Evolutionary conservation across 345 rosid genomes (phyloP).

Genomic region (Toxicodendron radicans): DNA sequence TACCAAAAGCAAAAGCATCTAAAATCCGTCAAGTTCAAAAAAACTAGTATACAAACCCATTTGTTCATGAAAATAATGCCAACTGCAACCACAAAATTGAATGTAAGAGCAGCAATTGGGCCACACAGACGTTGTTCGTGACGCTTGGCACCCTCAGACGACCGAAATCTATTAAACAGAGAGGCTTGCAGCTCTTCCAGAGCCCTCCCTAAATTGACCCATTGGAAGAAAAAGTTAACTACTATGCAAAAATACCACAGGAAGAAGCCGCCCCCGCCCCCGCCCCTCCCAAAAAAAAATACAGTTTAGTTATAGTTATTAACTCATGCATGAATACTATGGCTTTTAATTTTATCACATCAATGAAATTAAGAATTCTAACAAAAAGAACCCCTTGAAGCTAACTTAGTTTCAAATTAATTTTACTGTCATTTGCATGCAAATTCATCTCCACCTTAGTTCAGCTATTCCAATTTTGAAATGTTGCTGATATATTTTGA

Average conservation of each 20-base stretch:
- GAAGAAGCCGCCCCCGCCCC: too few species aligned
- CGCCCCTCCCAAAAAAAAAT: background rate
- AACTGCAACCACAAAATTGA: slow-evolving; percentile 38
- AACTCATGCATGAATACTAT: background rate
- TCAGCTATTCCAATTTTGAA: background rate
- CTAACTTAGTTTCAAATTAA: background rate
- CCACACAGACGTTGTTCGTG: slow-evolving; percentile 36
- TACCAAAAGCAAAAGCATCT: slow-evolving; percentile 1
- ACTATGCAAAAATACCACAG: too few species aligned
- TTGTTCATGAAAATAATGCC: slow-evolving; percentile 60
- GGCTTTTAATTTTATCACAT: too few species aligned
- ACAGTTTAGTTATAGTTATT: background rate
- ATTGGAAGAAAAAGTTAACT: background rate
- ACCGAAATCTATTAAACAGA: slow-evolving; percentile 36
- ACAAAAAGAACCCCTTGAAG: too few species aligned
- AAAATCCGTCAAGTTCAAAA: background rate
- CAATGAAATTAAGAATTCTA: too few species aligned
- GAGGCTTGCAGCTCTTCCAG: slow-evolving; percentile 48
- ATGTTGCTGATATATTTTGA: too few species aligned
- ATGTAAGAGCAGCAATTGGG: slow-evolving; percentile 33
- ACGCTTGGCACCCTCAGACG: slow-evolving; percentile 32
- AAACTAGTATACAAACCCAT: slow-evolving; percentile 48
- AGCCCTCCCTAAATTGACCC: slow-evolving; percentile 38
- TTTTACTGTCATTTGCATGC: background rate
- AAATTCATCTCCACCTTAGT: background rate